phyloP scores from a whole-genome alignment of 106 monocot species.

The Dioscorea dumetorum region DNA sequence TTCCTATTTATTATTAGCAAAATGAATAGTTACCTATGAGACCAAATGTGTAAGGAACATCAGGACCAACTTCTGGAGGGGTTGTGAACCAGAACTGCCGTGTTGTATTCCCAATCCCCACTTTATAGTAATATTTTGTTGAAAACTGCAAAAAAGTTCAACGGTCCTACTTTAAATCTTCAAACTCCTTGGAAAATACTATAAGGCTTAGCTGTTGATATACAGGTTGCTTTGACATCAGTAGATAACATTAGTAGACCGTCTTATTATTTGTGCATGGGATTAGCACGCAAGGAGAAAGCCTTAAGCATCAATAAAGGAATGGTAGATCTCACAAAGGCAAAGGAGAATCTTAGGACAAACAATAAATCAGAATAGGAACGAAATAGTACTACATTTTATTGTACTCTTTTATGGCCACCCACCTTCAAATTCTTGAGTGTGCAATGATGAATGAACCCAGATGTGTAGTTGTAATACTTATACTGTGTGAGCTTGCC shows the following conservation, averaged over 20 bases:
- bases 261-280: too few relatives aligned
- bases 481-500: slow-evolving; percentile 39
- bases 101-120: slow-evolving; percentile 44
- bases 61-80: slow-evolving; percentile 63
- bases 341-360: too few relatives aligned
- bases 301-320: too few relatives aligned
- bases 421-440: slow-evolving; percentile 45
- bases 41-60: slow-evolving; percentile 50
- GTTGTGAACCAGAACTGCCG: slow-evolving; percentile 58
- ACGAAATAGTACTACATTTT: too few relatives aligned
- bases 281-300: too few relatives aligned
- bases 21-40: slow-evolving; percentile 26
- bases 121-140: slow-evolving; percentile 62
- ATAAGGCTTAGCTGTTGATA: neutral
- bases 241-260: neutral
- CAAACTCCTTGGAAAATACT: neutral
- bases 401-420: neutral
- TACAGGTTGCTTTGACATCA: neutral
- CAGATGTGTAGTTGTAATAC: slow-evolving; percentile 79
- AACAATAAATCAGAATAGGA: too few relatives aligned
- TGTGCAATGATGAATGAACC: slow-evolving; percentile 77
- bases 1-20: neutral
- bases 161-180: neutral
- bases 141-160: slow-evolving; percentile 38
- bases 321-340: too few relatives aligned